Evolutionary conservation across 768 basidiomycete genomes (phyloP).

Genomic region (Tricholomella constricta): DNA sequence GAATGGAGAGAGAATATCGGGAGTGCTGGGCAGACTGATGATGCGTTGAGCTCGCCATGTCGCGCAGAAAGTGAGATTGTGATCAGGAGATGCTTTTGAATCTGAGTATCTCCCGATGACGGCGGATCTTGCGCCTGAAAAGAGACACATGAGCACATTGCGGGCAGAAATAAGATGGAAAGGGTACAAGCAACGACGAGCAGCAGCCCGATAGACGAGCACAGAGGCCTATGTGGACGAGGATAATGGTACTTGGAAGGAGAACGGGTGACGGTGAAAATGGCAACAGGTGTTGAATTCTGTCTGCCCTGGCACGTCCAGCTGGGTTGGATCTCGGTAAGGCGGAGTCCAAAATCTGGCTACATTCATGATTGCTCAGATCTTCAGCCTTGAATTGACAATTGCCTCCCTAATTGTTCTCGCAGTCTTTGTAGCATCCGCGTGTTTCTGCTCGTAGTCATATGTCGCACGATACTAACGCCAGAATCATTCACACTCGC

Average conservation of each 20-base stretch:
- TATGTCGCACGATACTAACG: neutral
- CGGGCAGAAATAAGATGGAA: conserved; percentile 6
- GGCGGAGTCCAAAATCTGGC: conserved; percentile 35
- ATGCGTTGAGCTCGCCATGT: conserved; percentile 53
- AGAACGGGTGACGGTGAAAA: conserved; percentile 21
- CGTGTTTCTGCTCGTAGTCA: neutral
- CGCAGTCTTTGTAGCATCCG: conserved; percentile 2
- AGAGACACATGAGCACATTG: conserved; percentile 22
- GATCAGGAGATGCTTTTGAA: conserved; percentile 47
- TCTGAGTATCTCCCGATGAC: conserved; percentile 69
- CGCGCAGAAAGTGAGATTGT: conserved; percentile 36
- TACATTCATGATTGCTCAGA: conserved; percentile 22
- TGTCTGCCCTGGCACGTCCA: conserved; percentile 17
- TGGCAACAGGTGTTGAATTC: conserved; percentile 11
- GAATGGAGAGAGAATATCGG: conserved; percentile 37
- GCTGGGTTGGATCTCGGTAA: conserved; percentile 32
- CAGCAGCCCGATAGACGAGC: neutral
- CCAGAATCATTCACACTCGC: too few species aligned
- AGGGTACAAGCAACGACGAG: conserved; percentile 17
- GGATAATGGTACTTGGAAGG: conserved; percentile 19
- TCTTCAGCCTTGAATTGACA: conserved; percentile 19
- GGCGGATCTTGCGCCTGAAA: conserved; percentile 50
- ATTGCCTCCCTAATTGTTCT: conserved; percentile 3
- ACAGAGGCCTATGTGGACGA: conserved; percentile 6
- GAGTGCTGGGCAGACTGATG: conserved; percentile 40